Conservation (phyloP, 2,329 filamentous ascomycete genomes). For the Arthrobotrys conoides region DNA sequence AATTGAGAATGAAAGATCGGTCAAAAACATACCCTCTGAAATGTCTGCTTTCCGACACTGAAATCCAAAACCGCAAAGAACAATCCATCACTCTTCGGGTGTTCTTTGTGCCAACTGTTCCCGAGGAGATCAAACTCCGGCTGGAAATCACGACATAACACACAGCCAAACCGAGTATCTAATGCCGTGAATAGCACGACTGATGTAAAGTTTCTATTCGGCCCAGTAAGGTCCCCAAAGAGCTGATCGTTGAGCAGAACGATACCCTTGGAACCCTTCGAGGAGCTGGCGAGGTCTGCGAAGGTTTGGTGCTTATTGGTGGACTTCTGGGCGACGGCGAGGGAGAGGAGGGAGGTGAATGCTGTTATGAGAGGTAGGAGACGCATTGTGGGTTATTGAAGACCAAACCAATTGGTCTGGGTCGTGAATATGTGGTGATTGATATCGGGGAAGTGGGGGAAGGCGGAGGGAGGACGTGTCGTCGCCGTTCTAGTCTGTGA, state of each 20-base stretch:
- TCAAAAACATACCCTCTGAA: conserved; percentile 73
- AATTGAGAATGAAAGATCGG: conserved; percentile 5
- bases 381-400: conserved; percentile 43
- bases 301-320: conserved; percentile 61
- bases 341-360: conserved; percentile 51
- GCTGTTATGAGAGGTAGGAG: conserved; percentile 49
- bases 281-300: conserved; percentile 36
- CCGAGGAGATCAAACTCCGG: conserved; percentile 91
- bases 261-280: conserved; percentile 62
- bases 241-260: conserved; percentile 79
- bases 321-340: conserved; percentile 53
- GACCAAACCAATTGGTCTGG: conserved; percentile 58
- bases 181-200: conserved; percentile 88
- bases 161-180: conserved; percentile 85
- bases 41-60: conserved; percentile 82
- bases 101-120: conserved; percentile 88
- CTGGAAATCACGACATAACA: conserved; percentile 90
- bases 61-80: conserved; percentile 92
- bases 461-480: conserved; percentile 44
- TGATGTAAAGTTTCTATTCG: conserved; percentile 85
- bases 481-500: conserved; percentile 6
- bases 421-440: conserved; percentile 24
- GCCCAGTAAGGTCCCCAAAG: conserved; percentile 81
- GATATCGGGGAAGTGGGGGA: not conserved
- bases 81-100: conserved; percentile 80